Percentiles rank a stretch among this genome's conserved stretches.
phyloP scores from a whole-genome alignment of 202 grass and related monocot species.

The Panicum virgatum region DNA sequence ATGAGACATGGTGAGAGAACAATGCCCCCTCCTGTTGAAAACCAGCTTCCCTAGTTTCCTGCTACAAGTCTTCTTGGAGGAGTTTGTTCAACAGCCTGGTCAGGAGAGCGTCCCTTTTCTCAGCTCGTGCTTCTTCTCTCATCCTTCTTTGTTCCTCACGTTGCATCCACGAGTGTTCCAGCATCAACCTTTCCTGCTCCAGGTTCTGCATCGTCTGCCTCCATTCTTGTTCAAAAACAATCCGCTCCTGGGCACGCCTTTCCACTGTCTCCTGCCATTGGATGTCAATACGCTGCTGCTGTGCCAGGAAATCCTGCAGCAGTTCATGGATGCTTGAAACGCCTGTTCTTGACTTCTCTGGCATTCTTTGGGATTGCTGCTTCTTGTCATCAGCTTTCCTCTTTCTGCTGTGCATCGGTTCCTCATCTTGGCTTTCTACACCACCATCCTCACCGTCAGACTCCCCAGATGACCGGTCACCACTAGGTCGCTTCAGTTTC shows the following conservation, averaged over 20 bases:
- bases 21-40: conserved; percentile 15
- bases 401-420: conserved; percentile 44
- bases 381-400: conserved; percentile 48
- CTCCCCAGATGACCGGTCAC: conserved; percentile 46
- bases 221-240: conserved; percentile 78
- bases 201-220: conserved; percentile 78
- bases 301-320: conserved; percentile 69
- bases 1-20: conserved; percentile 29
- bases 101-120: conserved; percentile 61
- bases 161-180: conserved; percentile 79
- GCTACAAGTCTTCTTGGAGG: conserved; percentile 56
- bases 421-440: conserved; percentile 48
- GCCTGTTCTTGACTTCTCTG: conserved; percentile 26
- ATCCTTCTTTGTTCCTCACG: conserved; percentile 66
- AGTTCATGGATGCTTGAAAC: conserved; percentile 62
- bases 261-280: conserved; percentile 81
- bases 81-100: conserved; percentile 61
- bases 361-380: conserved; percentile 28
- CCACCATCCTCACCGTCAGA: conserved; percentile 40
- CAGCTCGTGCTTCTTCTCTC: conserved; percentile 56
- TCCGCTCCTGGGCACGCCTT: conserved; percentile 50
- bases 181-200: conserved; percentile 77
- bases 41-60: conserved; percentile 8
- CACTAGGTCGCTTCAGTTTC: conserved; percentile 61
- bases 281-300: conserved; percentile 70